Evolutionary conservation across 345 rosid species (phyloP).

Genomic region (Linum lewisii): DNA sequence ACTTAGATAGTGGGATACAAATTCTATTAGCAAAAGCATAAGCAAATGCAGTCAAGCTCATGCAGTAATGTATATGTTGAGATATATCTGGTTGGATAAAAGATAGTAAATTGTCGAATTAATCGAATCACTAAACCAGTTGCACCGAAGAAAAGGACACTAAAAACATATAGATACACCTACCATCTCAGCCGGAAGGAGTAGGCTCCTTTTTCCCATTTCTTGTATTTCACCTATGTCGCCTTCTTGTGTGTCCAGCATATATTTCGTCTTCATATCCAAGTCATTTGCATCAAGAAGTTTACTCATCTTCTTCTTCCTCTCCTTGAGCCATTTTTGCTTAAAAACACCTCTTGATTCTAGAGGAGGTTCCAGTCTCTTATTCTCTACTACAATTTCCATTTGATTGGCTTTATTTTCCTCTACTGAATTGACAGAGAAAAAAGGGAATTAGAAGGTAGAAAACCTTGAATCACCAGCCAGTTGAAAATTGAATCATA

Average conservation of each 20-base stretch:
- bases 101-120: background rate
- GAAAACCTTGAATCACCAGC: no score
- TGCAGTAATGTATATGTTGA: background rate
- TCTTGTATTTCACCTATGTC: constrained; percentile 83
- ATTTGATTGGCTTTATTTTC: constrained; percentile 88
- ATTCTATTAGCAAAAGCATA: no score
- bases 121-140: background rate
- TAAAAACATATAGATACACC: constrained; percentile 9
- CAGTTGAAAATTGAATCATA: background rate
- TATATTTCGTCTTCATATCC: constrained; percentile 69
- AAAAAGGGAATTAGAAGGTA: background rate
- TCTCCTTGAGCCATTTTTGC: constrained; percentile 86
- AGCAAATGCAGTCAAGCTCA: background rate
- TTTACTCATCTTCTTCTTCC: constrained; percentile 84
- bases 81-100: no score
- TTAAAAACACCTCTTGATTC: constrained; percentile 87
- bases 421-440: constrained; percentile 35
- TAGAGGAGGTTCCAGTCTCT: constrained; percentile 73
- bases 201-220: constrained; percentile 96
- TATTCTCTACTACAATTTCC: constrained; percentile 82
- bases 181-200: constrained; percentile 96
- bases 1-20: no score
- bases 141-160: background rate
- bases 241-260: constrained; percentile 91
- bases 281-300: constrained; percentile 85